Percentiles rank a stretch among this genome's conserved stretches.
Evolutionary conservation across 352 stramenopile species (phyloP).

Genomic region (Pythium aristosporum): DNA sequence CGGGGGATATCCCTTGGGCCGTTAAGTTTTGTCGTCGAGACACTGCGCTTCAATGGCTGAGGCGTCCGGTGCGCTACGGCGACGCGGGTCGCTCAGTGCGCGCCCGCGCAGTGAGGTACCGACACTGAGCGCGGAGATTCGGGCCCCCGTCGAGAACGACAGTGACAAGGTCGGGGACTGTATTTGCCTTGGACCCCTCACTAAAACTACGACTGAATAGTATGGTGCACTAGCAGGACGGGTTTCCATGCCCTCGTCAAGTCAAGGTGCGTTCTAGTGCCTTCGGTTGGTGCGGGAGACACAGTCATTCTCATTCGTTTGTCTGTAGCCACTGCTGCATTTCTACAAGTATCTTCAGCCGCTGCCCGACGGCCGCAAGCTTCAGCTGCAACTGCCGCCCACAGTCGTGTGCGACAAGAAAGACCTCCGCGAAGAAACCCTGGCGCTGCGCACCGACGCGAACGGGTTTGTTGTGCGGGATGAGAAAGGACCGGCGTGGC

Average conservation of each 20-base stretch:
- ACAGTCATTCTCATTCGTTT: neutral
- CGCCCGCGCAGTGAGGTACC: slow-evolving; percentile 48
- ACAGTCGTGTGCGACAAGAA: slow-evolving; percentile 63
- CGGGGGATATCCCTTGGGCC: neutral
- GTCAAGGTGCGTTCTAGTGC: slow-evolving; percentile 26
- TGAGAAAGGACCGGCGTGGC: slow-evolving; percentile 50
- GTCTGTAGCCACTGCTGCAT: slow-evolving; percentile 50
- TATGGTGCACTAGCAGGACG: slow-evolving; percentile 6
- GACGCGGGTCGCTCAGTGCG: slow-evolving; percentile 45
- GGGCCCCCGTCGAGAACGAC: too few relatives aligned
- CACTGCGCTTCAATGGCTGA: neutral
- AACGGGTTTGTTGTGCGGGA: slow-evolving; percentile 46
- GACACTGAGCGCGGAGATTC: neutral
- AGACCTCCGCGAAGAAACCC: slow-evolving; percentile 48
- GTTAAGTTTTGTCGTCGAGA: neutral
- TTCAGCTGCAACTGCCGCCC: slow-evolving; percentile 58
- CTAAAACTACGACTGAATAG: neutral
- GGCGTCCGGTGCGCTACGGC: neutral
- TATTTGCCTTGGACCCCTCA: neutral
- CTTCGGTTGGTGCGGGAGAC: neutral
- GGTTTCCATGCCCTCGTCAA: slow-evolving; percentile 34
- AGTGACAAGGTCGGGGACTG: neutral
- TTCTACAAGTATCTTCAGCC: slow-evolving; percentile 88
- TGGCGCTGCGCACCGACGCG: slow-evolving; percentile 58
- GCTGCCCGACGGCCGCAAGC: slow-evolving; percentile 37